Evolutionary conservation across 352 stramenopile genomes (phyloP).

Genomic region (Phytophthora quininea): DNA sequence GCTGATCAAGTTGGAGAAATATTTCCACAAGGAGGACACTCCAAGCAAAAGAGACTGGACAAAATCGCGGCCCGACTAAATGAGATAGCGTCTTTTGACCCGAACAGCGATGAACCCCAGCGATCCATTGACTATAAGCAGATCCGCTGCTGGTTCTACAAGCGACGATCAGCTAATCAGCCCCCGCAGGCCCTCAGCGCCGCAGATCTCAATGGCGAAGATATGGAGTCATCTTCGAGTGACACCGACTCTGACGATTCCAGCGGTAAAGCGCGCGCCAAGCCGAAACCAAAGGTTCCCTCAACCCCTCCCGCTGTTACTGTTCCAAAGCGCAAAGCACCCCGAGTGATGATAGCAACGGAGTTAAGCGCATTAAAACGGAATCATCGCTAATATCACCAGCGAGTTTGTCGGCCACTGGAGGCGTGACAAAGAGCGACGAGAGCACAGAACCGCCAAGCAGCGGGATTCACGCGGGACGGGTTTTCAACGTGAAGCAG

Average conservation of each 20-base stretch:
- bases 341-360: slow-evolving; percentile 28
- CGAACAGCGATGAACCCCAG: slow-evolving; percentile 60
- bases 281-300: slow-evolving; percentile 31
- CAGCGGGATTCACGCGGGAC: slow-evolving; percentile 50
- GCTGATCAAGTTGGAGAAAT: slow-evolving; percentile 80
- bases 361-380: slow-evolving; percentile 41
- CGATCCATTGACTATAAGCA: slow-evolving; percentile 87
- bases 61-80: slow-evolving; percentile 79
- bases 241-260: slow-evolving; percentile 70
- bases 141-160: slow-evolving; percentile 90
- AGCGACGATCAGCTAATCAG: slow-evolving; percentile 78
- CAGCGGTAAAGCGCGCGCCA: slow-evolving; percentile 24
- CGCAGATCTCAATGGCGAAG: slow-evolving; percentile 57
- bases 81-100: slow-evolving; percentile 60
- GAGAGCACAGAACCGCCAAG: slow-evolving; percentile 17
- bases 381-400: slow-evolving; percentile 12
- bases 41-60: slow-evolving; percentile 82
- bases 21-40: slow-evolving; percentile 85
- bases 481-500: slow-evolving; percentile 89
- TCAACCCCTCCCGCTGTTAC: slow-evolving; percentile 14
- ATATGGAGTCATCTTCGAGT: slow-evolving; percentile 50
- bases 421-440: slow-evolving; percentile 17
- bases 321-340: slow-evolving; percentile 36
- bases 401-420: slow-evolving; percentile 12
- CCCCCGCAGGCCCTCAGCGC: slow-evolving; percentile 69